Percentiles rank a stretch among this genome's conserved stretches.
Evolutionary conservation across 1,284 basidiomycete species (phyloP).

Genomic region (Pascua sp.): DNA sequence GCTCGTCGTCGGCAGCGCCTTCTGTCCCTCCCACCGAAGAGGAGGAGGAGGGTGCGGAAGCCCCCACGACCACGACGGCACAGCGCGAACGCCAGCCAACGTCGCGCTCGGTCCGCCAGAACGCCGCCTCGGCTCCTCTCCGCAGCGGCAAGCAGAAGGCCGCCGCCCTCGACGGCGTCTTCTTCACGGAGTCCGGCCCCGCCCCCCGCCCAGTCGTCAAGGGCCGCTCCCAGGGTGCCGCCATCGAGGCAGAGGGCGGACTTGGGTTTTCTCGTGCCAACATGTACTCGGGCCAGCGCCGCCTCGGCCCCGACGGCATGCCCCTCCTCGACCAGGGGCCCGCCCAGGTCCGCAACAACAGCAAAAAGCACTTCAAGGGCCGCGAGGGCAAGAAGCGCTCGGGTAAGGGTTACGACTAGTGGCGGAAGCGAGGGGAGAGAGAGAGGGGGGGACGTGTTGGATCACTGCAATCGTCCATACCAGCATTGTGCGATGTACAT

Average conservation of each 20-base stretch:
- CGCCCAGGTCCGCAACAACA: constrained; percentile 55
- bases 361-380: constrained; percentile 89
- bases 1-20: constrained; percentile 19
- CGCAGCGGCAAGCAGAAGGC: constrained; percentile 54
- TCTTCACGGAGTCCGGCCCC: constrained; percentile 65
- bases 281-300: constrained; percentile 75
- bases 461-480: no score
- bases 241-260: constrained; percentile 50
- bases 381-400: constrained; percentile 80
- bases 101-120: constrained; percentile 25
- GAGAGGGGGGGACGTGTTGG: no score
- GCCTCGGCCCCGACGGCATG: constrained; percentile 70
- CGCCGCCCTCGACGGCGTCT: constrained; percentile 71
- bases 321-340: constrained; percentile 53
- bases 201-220: constrained; percentile 63
- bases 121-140: constrained; percentile 42
- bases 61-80: background rate
- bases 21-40: constrained; percentile 3
- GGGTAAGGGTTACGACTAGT: constrained; percentile 77
- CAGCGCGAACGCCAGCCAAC: constrained; percentile 12
- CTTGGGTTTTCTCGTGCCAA: constrained; percentile 62
- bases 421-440: background rate
- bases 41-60: constrained; percentile 5
- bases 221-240: constrained; percentile 53
- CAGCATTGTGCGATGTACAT: no score